These are phyloP conservation scores for Physcomitrellopsis africana DNA, from an alignment of 225 moss, liverwort and hornwort genomes.

Conservation along the genomic window DNA sequence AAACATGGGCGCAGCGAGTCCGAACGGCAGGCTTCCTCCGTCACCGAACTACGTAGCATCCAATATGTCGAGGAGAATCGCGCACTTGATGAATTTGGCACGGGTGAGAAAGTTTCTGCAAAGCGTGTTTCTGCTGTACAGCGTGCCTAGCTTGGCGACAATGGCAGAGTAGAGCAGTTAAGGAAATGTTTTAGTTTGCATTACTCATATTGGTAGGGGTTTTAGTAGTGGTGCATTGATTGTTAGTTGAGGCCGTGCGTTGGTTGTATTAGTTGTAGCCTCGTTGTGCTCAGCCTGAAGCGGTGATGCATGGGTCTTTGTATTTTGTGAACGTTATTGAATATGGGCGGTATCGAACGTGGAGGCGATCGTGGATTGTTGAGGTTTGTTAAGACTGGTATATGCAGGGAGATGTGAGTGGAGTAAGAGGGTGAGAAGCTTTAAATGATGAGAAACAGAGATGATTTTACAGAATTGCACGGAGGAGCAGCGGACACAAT, in stretches of 20 bases:
- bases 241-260: not conserved
- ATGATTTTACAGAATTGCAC: conserved; percentile 45
- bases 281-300: not conserved
- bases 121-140: conserved; percentile 17
- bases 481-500: conserved; percentile 69
- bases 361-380: not conserved
- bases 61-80: conserved; percentile 41
- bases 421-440: not conserved
- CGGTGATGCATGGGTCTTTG: not conserved
- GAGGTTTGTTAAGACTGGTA: not conserved
- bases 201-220: not conserved
- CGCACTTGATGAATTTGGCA: conserved; percentile 43
- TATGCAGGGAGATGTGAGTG: not conserved
- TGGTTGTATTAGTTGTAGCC: not conserved
- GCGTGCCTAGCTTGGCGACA: not conserved
- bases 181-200: not conserved
- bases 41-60: conserved; percentile 63
- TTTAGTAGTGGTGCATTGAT: not conserved
- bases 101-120: conserved; percentile 49
- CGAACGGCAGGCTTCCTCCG: conserved; percentile 71
- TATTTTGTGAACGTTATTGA: not conserved
- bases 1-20: conserved; percentile 62
- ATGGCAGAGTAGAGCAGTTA: not conserved
- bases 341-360: not conserved
- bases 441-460: not conserved